These are phyloP conservation scores for Acephala macrosclerotiorum DNA, from an alignment of 2,329 filamentous ascomycete species.

Conservation along the genomic window DNA sequence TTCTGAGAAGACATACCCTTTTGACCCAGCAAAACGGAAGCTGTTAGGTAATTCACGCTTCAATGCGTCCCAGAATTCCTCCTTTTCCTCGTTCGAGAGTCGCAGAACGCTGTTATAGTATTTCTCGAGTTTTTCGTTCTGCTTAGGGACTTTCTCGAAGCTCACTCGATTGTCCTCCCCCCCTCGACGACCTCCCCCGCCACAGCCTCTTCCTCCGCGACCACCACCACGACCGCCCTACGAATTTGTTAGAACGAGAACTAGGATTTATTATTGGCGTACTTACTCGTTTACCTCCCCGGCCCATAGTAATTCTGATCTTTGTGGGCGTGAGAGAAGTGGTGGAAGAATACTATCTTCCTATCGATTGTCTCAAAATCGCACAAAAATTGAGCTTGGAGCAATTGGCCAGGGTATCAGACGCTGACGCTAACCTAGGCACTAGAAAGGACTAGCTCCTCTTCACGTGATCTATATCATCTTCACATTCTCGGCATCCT, in stretches of 20 bases:
- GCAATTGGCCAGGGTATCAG: conserved; percentile 7
- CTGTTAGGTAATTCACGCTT: conserved; percentile 91
- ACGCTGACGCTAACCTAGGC: not conserved
- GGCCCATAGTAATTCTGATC: conserved; percentile 37
- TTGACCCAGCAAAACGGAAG: conserved; percentile 96
- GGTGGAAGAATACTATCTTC: conserved; percentile 10
- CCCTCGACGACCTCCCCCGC: conserved; percentile 37
- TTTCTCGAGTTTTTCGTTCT: conserved; percentile 83
- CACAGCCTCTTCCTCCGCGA: conserved; percentile 33
- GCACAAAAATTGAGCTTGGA: conserved; percentile 23
- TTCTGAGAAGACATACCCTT: conserved; percentile 65
- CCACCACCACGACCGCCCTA: conserved; percentile 34
- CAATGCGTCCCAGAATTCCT: conserved; percentile 84
- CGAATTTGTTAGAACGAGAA: conserved; percentile 19
- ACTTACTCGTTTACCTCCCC: conserved; percentile 42
- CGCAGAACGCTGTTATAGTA: conserved; percentile 85
- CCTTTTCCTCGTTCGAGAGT: conserved; percentile 78
- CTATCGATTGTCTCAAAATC: conserved; percentile 16
- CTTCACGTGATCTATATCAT: not conserved
- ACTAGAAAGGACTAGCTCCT: not conserved
- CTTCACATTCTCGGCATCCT: not conserved
- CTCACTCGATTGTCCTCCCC: conserved; percentile 53
- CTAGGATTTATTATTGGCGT: not conserved
- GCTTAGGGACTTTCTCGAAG: conserved; percentile 69
- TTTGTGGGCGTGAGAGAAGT: conserved; percentile 12